phyloP scores from a whole-genome alignment of 352 stramenopile genomes.

The Phytophthora lateralis region DNA sequence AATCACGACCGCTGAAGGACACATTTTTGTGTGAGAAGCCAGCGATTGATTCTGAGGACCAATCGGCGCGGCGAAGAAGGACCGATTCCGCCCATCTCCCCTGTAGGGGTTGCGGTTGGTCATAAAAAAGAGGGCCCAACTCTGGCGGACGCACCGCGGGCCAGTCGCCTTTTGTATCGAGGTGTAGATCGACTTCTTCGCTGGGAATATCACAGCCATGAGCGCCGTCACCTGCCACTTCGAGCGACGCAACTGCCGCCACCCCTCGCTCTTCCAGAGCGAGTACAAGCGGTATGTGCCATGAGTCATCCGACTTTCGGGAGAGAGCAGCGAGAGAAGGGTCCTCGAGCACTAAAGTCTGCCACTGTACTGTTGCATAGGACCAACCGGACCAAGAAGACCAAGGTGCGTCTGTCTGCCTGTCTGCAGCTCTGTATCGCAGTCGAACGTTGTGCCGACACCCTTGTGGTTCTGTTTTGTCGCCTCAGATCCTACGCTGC shows the following conservation, averaged over 20 bases:
- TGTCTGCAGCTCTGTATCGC: background rate
- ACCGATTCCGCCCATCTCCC: conserved; percentile 30
- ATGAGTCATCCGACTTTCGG: conserved; percentile 3
- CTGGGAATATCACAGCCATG: conserved; percentile 12
- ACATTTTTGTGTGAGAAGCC: conserved; percentile 4
- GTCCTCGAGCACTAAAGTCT: conserved; percentile 22
- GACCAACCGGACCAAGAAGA: conserved; percentile 38
- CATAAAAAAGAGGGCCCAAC: conserved; percentile 19
- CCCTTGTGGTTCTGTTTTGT: conserved; percentile 1
- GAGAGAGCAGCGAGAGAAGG: conserved; percentile 12
- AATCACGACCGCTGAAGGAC: conserved; percentile 16
- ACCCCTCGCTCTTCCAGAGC: conserved; percentile 47
- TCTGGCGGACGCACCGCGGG: conserved; percentile 14
- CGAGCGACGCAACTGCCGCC: conserved; percentile 40
- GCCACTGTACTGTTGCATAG: conserved; percentile 8
- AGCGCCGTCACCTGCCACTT: conserved; percentile 48
- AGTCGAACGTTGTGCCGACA: background rate
- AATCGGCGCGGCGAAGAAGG: conserved; percentile 27
- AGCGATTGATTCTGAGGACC: conserved; percentile 20
- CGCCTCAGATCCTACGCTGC: conserved; percentile 61
- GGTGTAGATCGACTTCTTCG: background rate
- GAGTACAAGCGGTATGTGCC: conserved; percentile 51
- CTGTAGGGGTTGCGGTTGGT: conserved; percentile 16
- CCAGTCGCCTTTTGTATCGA: conserved; percentile 25
- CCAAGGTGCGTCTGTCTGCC: conserved; percentile 20